Base-by-base conservation (phyloP, 768 basidiomycete species). In the Mycena haematopus region DNA sequence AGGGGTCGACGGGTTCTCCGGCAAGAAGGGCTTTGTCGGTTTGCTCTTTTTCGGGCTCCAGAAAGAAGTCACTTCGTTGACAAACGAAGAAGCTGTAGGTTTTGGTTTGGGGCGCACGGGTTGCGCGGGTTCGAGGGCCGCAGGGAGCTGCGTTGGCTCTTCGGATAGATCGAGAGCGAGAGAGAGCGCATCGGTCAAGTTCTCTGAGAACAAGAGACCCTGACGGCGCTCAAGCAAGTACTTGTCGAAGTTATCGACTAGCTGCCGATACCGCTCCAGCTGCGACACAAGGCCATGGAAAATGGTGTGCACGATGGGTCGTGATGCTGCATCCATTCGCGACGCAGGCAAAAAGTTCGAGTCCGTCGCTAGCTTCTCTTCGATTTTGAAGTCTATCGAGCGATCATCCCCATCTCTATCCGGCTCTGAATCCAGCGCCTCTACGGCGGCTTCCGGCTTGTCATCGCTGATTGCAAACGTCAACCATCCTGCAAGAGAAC, bases 151-250 rank as follows among this genome's bases (percentile, higher is more conserved):
- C 62, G 65, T 73, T 14, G 79, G 73, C 55, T 86, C 83, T 19
- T 84, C 79, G 2, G 81, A 78, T 24, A 91, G 74, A 60, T 95
- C 90, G 57, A 95, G 77, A 15, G 80, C 83, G 49, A 94, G 78
- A 47, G 83, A 90, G 60, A 98, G 79, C 4, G 96, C 96, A 69
- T 98, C 96, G 8, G 88, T 91, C 36, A 97, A 78, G 72, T 95
- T 95, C 76, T 97, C 95, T 4, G 91, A 90, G 74, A 96, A 97
- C 19, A 96, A 76, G 10, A 99, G 80, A 2, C 95, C 96, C 71
- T 90, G 91, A 19, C 96, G 84, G 36, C 96, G 85, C 75, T 99
- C 93, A 2, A 86, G 74, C 3, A 99, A 84, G 70, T 86, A 92
- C 70, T 84, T 84, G 77, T 98, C 95, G 71, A 98, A 97, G 49